Conservation (phyloP, 441 rosid species). For the Geranium incanum region DNA sequence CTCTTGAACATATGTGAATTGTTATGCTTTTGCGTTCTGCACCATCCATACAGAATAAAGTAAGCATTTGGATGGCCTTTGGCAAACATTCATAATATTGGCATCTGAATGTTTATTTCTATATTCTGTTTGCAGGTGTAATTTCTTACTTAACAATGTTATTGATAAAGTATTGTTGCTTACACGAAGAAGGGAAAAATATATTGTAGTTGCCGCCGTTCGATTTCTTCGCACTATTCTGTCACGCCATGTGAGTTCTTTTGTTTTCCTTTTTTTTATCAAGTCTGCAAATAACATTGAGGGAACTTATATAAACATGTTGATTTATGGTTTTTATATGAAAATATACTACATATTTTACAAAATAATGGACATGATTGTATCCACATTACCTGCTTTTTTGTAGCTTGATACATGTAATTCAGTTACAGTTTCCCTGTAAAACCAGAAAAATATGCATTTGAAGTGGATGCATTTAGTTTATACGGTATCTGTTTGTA, state of each 20-base stretch:
- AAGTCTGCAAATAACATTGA: too few species aligned
- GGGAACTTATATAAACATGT: not conserved
- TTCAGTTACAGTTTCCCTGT: too few species aligned
- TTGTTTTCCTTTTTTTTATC: not conserved
- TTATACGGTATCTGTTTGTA: not conserved
- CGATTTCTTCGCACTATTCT: constrained; percentile 92
- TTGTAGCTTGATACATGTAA: too few species aligned
- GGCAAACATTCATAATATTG: constrained; percentile 6
- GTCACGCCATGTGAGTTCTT: constrained; percentile 66
- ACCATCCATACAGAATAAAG: constrained; percentile 95
- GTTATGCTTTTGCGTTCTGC: constrained; percentile 88
- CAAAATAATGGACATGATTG: too few species aligned
- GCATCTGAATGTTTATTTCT: constrained; percentile 15
- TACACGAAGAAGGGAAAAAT: constrained; percentile 81
- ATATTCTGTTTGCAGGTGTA: constrained; percentile 56
- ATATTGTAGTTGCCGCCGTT: constrained; percentile 87
- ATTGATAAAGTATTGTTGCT: constrained; percentile 80
- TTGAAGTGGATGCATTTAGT: too few species aligned
- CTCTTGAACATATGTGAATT: constrained; percentile 85
- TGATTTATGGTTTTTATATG: too few species aligned
- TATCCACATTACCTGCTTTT: too few species aligned
- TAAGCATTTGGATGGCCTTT: constrained; percentile 31
- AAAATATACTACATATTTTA: too few species aligned
- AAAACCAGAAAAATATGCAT: too few species aligned
- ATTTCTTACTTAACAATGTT: constrained; percentile 78